These are phyloP conservation scores for Aegilops sharonensis DNA, from an alignment of 176 grass and related monocot genomes.

Conservation along the genomic window DNA sequence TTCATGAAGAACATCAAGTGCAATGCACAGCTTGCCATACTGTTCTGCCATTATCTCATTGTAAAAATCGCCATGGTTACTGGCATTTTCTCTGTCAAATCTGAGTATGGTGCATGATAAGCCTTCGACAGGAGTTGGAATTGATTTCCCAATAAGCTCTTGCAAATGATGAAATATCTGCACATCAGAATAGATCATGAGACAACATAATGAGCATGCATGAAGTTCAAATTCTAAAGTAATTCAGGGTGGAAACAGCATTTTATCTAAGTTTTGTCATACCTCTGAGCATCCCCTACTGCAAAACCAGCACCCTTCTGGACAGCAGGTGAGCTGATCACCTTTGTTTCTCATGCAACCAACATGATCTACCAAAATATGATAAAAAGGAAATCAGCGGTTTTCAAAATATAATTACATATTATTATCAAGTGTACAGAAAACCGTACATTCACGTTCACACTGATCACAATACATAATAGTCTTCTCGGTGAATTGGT, in stretches of 20 bases:
- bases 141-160: slow-evolving; percentile 48
- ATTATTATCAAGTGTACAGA: neutral
- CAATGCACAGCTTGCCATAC: slow-evolving; percentile 56
- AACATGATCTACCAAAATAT: slow-evolving; percentile 64
- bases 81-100: slow-evolving; percentile 36
- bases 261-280: slow-evolving; percentile 7
- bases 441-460: slow-evolving; percentile 73
- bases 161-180: slow-evolving; percentile 57
- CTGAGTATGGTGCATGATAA: slow-evolving; percentile 67
- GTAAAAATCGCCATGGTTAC: slow-evolving; percentile 24
- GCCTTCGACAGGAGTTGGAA: slow-evolving; percentile 42
- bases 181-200: slow-evolving; percentile 28
- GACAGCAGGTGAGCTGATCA: slow-evolving; percentile 32
- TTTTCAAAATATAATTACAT: slow-evolving; percentile 13
- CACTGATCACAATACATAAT: slow-evolving; percentile 75
- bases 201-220: slow-evolving; percentile 7
- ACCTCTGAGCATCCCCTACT: slow-evolving; percentile 66
- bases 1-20: slow-evolving; percentile 72
- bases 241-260: slow-evolving; percentile 10
- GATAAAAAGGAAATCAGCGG: slow-evolving; percentile 29
- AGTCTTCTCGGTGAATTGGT: slow-evolving; percentile 50
- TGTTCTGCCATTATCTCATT: slow-evolving; percentile 49
- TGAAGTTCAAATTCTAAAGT: slow-evolving; percentile 20
- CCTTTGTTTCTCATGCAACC: slow-evolving; percentile 55
- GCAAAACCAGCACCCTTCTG: slow-evolving; percentile 69